Base-by-base conservation (phyloP, 148 eudicot genomes). In the Vaccinium corymbosum region DNA sequence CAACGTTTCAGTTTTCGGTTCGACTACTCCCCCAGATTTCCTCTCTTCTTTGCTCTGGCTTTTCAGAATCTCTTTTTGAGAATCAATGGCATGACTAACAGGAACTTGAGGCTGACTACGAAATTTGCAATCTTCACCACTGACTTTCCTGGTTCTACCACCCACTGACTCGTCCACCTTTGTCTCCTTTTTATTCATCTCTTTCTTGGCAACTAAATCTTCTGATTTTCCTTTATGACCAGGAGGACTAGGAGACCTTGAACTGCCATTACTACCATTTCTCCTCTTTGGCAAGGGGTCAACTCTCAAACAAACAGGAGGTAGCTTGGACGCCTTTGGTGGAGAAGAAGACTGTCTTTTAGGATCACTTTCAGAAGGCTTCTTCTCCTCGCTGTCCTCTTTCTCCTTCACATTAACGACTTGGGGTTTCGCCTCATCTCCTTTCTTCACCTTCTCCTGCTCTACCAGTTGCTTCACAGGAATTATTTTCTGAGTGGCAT, bases 301-400 rank as follows among this genome's bases (percentile, higher is more conserved):
- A 84, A 93, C 90, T 72, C 94, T 91, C 49, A 93, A 87, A 80
- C 98, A 92, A 62, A 94, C 90, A 76, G 95, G 94, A 35, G 94
- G 94, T 32, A 94, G 86, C 87, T 91, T 92, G 10, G 92, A 81
- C 20, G 87, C 73, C 87, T 90, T 92, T 12, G 89, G 71, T 56
- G 89, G 83, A 57, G 92, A 89, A 27, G 87, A 80, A 22, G 87
- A 51, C 71, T 84, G 76, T 62, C 25, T 81, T 56, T 87, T 83
- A 12, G 62, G 7, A 66, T 50, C 76, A 19, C 80, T 84, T 70
- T 85, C 86, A 22, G 79, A 68, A 73, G 79, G 27, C 79, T 87
- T 82, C 82, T 64, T 87, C 50, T 48, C 83, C 35, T 20, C 64
- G 56, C 13, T 76, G 9, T 49, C 81, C 20, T 87, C 88, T 12